These are phyloP conservation scores for Bipolaris sorokiniana DNA, from an alignment of 2,329 filamentous ascomycete genomes.

Conservation along the genomic window DNA sequence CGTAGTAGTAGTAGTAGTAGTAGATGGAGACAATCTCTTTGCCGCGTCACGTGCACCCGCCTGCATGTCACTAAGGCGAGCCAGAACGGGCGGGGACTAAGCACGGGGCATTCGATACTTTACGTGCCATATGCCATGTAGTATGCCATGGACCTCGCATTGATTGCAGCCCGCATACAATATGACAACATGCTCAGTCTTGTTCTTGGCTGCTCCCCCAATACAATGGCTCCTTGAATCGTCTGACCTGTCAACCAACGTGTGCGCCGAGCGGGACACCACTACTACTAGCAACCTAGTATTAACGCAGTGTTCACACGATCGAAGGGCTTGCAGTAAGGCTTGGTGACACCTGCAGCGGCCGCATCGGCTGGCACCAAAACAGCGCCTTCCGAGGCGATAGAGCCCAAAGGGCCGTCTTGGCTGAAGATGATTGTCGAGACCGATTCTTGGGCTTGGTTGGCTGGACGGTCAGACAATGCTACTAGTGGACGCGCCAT, in stretches of 20 bases:
- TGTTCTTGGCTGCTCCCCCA: background rate
- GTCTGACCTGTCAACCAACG: background rate
- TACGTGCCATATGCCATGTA: no score
- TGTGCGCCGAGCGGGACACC: background rate
- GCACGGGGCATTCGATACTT: no score
- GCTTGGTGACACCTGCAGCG: conserved; percentile 8
- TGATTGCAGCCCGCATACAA: conserved; percentile 14
- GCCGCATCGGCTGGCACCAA: conserved; percentile 18
- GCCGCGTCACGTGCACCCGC: background rate
- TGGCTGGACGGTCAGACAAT: conserved; percentile 13
- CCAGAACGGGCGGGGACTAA: no score
- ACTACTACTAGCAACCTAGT: background rate
- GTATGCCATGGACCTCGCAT: conserved; percentile 13
- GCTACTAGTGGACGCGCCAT: conserved; percentile 19
- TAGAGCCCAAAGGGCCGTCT: conserved; percentile 23
- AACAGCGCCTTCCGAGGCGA: conserved; percentile 1
- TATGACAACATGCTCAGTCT: background rate
- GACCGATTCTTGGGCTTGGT: conserved; percentile 27
- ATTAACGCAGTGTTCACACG: background rate
- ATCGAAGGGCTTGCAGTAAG: background rate
- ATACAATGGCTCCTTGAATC: background rate
- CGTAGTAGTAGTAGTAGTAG: no score
- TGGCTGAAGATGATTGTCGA: conserved; percentile 20
- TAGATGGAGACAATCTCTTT: conserved; percentile 1
- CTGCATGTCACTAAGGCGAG: background rate